Evolutionary conservation across 1,284 basidiomycete species (phyloP).

Genomic region (Ceratobasidium sp.): DNA sequence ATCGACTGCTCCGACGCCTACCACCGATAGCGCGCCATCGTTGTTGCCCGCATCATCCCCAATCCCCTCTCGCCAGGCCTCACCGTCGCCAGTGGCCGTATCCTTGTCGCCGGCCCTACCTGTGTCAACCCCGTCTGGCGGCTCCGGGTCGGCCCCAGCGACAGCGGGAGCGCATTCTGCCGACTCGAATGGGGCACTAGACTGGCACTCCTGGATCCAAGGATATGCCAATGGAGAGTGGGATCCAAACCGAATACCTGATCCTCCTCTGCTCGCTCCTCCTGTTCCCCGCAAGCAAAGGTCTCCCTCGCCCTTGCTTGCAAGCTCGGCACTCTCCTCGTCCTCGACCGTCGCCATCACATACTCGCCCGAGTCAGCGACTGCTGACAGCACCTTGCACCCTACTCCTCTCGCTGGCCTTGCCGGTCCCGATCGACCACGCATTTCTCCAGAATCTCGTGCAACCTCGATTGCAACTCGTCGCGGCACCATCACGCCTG

Average conservation of each 20-base stretch:
- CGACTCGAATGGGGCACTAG: slow-evolving; percentile 51
- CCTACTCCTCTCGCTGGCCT: slow-evolving; percentile 12
- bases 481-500: slow-evolving; percentile 44
- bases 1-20: slow-evolving; percentile 40
- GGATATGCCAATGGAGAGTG: slow-evolving; percentile 83
- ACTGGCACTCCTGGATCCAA: slow-evolving; percentile 82
- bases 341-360: slow-evolving; percentile 43
- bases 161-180: slow-evolving; percentile 10
- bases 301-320: slow-evolving; percentile 20
- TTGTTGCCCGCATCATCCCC: slow-evolving; percentile 26
- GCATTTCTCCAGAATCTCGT: slow-evolving; percentile 11
- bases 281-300: slow-evolving; percentile 27
- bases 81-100: slow-evolving; percentile 1
- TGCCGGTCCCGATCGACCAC: slow-evolving; percentile 38
- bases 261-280: slow-evolving; percentile 62
- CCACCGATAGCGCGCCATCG: slow-evolving; percentile 17
- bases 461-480: slow-evolving; percentile 40
- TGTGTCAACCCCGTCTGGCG: not conserved
- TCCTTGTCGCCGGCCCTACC: not conserved
- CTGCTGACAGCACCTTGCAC: not conserved
- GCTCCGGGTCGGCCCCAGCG: slow-evolving; percentile 32
- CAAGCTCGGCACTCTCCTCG: slow-evolving; percentile 49
- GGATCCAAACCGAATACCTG: slow-evolving; percentile 82
- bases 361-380: slow-evolving; percentile 35
- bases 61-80: slow-evolving; percentile 23